A percentile compares a stretch with the other conserved stretches of the same genome.
Evolutionary conservation across 2,329 filamentous ascomycete genomes (phyloP).

Genomic region (Didymella arachidicola): DNA sequence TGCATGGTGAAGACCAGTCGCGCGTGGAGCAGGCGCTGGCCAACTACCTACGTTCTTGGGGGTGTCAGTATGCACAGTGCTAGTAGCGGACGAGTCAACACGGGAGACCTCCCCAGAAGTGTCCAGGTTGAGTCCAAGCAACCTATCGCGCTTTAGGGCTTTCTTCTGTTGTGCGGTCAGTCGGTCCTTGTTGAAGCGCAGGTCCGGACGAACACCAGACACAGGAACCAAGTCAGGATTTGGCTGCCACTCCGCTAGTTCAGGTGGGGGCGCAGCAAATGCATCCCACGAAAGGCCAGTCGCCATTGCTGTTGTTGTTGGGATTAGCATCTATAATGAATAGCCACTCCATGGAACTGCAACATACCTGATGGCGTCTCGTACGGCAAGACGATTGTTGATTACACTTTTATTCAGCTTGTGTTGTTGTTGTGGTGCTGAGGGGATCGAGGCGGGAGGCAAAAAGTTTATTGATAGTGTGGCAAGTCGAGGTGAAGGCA

Average conservation of each 20-base stretch:
- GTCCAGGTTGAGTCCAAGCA: not conserved
- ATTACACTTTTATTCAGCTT: too few relatives aligned
- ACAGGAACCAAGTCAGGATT: slow-evolving; percentile 17
- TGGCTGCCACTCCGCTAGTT: slow-evolving; percentile 21
- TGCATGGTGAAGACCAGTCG: not conserved
- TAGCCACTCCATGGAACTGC: not conserved
- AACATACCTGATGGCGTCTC: not conserved
- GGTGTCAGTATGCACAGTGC: not conserved
- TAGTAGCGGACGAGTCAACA: not conserved
- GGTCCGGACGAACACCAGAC: slow-evolving; percentile 8
- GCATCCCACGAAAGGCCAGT: slow-evolving; percentile 9
- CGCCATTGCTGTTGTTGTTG: not conserved
- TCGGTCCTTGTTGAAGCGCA: slow-evolving; percentile 15
- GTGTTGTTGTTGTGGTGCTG: not conserved
- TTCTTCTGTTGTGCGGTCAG: slow-evolving; percentile 1
- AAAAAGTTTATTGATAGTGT: not conserved
- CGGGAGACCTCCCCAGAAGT: not conserved
- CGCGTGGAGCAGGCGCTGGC: slow-evolving; percentile 5
- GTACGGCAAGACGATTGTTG: slow-evolving; percentile 1
- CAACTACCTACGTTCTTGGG: not conserved
- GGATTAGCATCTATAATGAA: not conserved
- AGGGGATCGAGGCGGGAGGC: not conserved
- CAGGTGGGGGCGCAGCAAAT: slow-evolving; percentile 22
- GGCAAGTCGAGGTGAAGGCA: slow-evolving; percentile 17
- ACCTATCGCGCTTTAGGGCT: not conserved